phyloP scores from a whole-genome alignment of 2,329 filamentous ascomycete genomes.

The Exophiala sideris region DNA sequence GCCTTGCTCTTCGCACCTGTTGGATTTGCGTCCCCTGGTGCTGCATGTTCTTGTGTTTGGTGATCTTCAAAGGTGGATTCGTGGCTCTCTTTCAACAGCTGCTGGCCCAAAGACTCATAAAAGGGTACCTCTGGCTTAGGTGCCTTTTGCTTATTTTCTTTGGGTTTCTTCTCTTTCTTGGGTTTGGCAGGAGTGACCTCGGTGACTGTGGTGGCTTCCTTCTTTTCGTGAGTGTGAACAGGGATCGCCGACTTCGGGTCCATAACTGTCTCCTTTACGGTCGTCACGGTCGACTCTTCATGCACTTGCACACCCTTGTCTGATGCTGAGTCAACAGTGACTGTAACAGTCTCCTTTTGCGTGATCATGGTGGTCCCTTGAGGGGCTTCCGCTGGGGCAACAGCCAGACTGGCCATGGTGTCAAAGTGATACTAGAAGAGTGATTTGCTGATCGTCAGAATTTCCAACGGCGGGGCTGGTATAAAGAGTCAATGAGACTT shows the following conservation, averaged over 20 bases:
- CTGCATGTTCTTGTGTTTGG: background rate
- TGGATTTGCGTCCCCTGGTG: background rate
- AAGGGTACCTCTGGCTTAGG: conserved; percentile 5
- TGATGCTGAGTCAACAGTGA: background rate
- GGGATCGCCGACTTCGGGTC: background rate
- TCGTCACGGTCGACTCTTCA: background rate
- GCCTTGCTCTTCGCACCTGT: background rate
- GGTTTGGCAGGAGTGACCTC: background rate
- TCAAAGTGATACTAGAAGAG: background rate
- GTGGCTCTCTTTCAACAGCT: conserved; percentile 1
- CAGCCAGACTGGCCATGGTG: background rate
- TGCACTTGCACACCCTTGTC: background rate
- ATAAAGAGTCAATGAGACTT: no score
- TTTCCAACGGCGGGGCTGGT: background rate
- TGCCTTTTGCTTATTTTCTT: conserved; percentile 7
- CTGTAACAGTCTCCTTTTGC: background rate
- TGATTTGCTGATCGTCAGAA: background rate
- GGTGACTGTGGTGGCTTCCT: background rate
- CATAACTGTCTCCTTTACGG: background rate
- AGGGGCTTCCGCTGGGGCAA: no score
- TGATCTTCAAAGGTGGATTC: background rate
- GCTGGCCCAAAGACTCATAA: conserved; percentile 5
- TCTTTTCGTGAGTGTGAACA: background rate
- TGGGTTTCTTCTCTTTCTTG: conserved; percentile 6
- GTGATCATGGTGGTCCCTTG: no score